These are phyloP conservation scores for Sinapis alba DNA, from an alignment of 441 rosid species.

Conservation along the genomic window DNA sequence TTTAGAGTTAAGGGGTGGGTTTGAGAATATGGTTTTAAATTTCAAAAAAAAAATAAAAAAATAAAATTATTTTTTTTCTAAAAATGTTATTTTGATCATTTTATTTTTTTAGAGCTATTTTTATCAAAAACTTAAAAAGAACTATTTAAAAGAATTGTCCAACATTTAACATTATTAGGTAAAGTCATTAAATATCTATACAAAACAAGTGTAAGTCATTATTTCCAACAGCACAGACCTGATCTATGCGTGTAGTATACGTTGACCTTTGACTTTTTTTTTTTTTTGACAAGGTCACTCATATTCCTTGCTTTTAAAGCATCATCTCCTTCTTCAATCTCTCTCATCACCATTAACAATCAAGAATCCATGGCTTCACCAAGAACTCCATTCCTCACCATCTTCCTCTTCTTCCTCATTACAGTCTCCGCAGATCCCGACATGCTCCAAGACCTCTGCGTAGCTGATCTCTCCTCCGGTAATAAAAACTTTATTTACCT, in stretches of 20 bases:
- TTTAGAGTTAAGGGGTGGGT: too few relatives aligned
- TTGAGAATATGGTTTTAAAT: too few relatives aligned
- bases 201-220: neutral
- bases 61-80: too few relatives aligned
- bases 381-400: constrained; percentile 12
- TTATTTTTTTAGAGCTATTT: too few relatives aligned
- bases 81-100: too few relatives aligned
- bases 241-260: constrained; percentile 2
- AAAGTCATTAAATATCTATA: neutral
- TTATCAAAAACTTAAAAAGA: too few relatives aligned
- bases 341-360: neutral
- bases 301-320: constrained; percentile 21
- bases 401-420: constrained; percentile 29
- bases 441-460: constrained; percentile 72
- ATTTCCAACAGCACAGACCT: neutral
- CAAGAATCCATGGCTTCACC: constrained; percentile 27
- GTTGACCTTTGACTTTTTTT: constrained; percentile 33
- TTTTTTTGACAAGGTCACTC: neutral
- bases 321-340: constrained; percentile 11
- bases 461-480: constrained; percentile 63
- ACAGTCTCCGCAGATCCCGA: constrained; percentile 56
- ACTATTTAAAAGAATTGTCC: neutral
- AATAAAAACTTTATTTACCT: neutral
- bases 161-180: constrained; percentile 6
- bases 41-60: too few relatives aligned